Evolutionary conservation across 805 yeast species (phyloP).

Genomic region (Yarrowia deformans): DNA sequence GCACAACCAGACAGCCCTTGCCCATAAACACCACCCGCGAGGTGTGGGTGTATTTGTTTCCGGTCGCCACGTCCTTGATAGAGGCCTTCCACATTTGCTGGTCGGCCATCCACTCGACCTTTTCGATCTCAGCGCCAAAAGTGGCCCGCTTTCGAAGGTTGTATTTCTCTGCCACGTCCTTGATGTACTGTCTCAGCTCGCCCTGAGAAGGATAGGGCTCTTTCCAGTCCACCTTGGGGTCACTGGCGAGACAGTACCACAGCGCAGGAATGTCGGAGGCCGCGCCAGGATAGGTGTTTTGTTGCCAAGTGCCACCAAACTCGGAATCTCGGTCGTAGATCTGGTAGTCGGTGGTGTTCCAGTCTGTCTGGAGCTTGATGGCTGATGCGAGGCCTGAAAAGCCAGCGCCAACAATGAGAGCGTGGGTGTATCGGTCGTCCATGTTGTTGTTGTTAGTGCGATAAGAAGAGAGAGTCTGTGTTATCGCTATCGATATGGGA

Average conservation of each 20-base stretch:
- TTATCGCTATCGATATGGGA: neutral
- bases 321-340: slow-evolving; percentile 40
- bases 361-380: slow-evolving; percentile 40
- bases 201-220: slow-evolving; percentile 31
- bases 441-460: neutral
- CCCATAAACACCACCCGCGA: slow-evolving; percentile 38
- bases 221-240: slow-evolving; percentile 40
- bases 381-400: slow-evolving; percentile 43
- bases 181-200: slow-evolving; percentile 36
- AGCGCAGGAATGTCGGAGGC: slow-evolving; percentile 40
- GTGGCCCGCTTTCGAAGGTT: slow-evolving; percentile 15
- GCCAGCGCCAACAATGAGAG: slow-evolving; percentile 41
- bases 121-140: slow-evolving; percentile 24
- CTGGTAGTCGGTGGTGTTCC: slow-evolving; percentile 41
- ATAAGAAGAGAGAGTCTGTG: neutral
- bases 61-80: slow-evolving; percentile 27
- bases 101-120: slow-evolving; percentile 39
- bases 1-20: slow-evolving; percentile 37
- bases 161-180: slow-evolving; percentile 37
- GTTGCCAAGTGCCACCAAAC: slow-evolving; percentile 40
- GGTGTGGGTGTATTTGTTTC: slow-evolving; percentile 7
- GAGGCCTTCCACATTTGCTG: slow-evolving; percentile 23
- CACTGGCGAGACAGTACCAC: slow-evolving; percentile 40
- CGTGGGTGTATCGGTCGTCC: slow-evolving; percentile 19
- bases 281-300: slow-evolving; percentile 40